A percentile compares a stretch with the other conserved stretches of the same genome.
These are phyloP conservation scores for Globisporangium yorkense DNA, from an alignment of 352 stramenopile species.

Conservation along the genomic window DNA sequence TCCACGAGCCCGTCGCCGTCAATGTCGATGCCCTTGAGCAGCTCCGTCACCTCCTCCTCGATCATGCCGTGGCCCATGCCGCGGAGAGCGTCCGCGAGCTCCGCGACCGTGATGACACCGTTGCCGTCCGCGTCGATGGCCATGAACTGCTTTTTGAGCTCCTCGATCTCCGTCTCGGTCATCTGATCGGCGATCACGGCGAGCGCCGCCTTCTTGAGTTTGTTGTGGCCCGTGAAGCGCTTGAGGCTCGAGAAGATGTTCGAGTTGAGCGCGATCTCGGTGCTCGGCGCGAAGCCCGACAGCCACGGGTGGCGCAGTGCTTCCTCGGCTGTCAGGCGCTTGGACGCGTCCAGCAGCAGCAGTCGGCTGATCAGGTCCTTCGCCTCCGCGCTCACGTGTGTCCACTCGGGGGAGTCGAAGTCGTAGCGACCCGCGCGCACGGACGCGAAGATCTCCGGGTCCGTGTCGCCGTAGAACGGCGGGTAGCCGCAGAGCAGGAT, in stretches of 20 bases:
- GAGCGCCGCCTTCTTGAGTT: conserved; percentile 85
- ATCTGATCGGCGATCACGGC: conserved; percentile 85
- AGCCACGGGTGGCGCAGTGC: conserved; percentile 80
- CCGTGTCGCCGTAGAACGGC: conserved; percentile 95
- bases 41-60: conserved; percentile 82
- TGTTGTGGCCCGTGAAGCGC: conserved; percentile 86
- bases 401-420: conserved; percentile 85
- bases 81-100: conserved; percentile 76
- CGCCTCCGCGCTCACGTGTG: conserved; percentile 74
- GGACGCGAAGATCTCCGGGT: conserved; percentile 86
- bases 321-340: conserved; percentile 90
- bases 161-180: conserved; percentile 75
- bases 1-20: conserved; percentile 84
- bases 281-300: conserved; percentile 69
- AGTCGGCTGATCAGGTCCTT: conserved; percentile 95
- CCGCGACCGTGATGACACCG: conserved; percentile 86
- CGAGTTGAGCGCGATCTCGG: conserved; percentile 71
- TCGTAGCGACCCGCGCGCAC: conserved; percentile 76
- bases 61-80: conserved; percentile 86
- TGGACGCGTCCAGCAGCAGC: conserved; percentile 89
- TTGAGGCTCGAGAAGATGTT: conserved; percentile 85
- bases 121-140: conserved; percentile 82
- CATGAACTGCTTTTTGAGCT: conserved; percentile 87
- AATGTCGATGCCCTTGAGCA: conserved; percentile 89
- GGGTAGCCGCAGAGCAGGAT: conserved; percentile 95